Percentiles rank a stretch among this genome's conserved stretches.
These are phyloP conservation scores for Fusarium cyanostomum DNA, from an alignment of 2,329 filamentous ascomycete genomes.

Conservation along the genomic window DNA sequence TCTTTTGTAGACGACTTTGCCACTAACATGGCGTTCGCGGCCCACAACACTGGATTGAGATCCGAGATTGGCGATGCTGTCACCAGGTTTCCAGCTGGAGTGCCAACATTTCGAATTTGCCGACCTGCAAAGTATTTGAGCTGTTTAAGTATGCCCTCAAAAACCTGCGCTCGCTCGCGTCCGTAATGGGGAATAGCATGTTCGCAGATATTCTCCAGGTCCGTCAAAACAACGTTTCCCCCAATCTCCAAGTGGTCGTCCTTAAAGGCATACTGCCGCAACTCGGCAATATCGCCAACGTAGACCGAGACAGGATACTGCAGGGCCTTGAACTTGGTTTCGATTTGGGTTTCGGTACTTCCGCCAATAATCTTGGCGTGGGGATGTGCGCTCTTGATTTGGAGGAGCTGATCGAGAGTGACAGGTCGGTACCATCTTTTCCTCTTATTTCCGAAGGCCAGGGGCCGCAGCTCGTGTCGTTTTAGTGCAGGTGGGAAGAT, in stretches of 20 bases:
- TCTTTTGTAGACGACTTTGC: constrained; percentile 79
- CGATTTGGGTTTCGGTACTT: constrained; percentile 97
- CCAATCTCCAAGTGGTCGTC: constrained; percentile 90
- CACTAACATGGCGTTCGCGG: constrained; percentile 81
- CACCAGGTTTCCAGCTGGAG: constrained; percentile 91
- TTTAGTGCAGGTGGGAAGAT: constrained; percentile 91
- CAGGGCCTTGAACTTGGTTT: constrained; percentile 97
- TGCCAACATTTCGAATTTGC: constrained; percentile 97
- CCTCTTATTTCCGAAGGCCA: constrained; percentile 92
- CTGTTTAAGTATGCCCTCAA: constrained; percentile 91
- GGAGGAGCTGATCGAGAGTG: constrained; percentile 84
- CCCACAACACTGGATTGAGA: constrained; percentile 92
- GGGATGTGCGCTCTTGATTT: constrained; percentile 88
- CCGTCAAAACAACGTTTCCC: constrained; percentile 91
- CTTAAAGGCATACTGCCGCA: constrained; percentile 82
- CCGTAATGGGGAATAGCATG: constrained; percentile 85
- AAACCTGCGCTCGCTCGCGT: constrained; percentile 75
- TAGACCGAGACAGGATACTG: constrained; percentile 90
- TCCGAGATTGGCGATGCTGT: constrained; percentile 98
- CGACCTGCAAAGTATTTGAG: constrained; percentile 93
- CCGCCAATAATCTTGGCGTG: constrained; percentile 94
- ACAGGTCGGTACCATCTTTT: constrained; percentile 95
- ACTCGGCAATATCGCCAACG: constrained; percentile 90
- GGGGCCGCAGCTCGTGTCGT: constrained; percentile 81
- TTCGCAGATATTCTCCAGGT: constrained; percentile 85